A percentile compares a stretch with the other conserved stretches of the same genome.
Evolutionary conservation across 2,329 filamentous ascomycete species (phyloP).

Genomic region (Colletotrichum higginsianum): DNA sequence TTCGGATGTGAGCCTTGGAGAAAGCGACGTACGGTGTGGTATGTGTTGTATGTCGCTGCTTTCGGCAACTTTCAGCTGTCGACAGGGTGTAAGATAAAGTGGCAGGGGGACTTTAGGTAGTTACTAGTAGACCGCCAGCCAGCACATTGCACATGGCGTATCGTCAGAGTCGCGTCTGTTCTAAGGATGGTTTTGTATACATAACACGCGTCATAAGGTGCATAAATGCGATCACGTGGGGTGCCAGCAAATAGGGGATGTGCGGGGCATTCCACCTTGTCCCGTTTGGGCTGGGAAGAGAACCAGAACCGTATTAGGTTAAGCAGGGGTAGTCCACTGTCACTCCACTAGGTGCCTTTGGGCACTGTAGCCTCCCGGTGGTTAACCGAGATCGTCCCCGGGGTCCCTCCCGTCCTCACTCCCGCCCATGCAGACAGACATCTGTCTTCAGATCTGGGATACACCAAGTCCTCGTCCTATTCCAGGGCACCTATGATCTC

Average conservation of each 20-base stretch:
- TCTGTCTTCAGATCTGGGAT: no score
- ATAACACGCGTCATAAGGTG: constrained; percentile 38
- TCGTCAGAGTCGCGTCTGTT: constrained; percentile 33
- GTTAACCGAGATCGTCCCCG: no score
- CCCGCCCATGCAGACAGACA: no score
- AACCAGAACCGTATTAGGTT: no score
- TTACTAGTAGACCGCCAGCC: constrained; percentile 31
- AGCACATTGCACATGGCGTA: background rate
- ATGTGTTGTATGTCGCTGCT: constrained; percentile 13
- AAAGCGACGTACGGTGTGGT: background rate
- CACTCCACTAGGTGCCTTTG: no score
- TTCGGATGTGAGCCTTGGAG: background rate
- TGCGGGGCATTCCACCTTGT: constrained; percentile 13
- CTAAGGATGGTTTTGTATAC: constrained; percentile 14
- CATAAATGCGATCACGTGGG: constrained; percentile 38
- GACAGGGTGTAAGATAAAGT: constrained; percentile 24
- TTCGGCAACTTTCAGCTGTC: constrained; percentile 33
- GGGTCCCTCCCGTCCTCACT: no score
- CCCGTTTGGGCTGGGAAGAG: constrained; percentile 4
- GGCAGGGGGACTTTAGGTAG: constrained; percentile 26
- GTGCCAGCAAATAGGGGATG: constrained; percentile 30
- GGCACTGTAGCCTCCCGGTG: no score
- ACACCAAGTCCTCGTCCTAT: no score
- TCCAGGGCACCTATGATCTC: no score
- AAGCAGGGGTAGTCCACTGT: no score